Evolutionary conservation across 2,329 filamentous ascomycete genomes (phyloP).

Genomic region (Xylariaceae sp.): DNA sequence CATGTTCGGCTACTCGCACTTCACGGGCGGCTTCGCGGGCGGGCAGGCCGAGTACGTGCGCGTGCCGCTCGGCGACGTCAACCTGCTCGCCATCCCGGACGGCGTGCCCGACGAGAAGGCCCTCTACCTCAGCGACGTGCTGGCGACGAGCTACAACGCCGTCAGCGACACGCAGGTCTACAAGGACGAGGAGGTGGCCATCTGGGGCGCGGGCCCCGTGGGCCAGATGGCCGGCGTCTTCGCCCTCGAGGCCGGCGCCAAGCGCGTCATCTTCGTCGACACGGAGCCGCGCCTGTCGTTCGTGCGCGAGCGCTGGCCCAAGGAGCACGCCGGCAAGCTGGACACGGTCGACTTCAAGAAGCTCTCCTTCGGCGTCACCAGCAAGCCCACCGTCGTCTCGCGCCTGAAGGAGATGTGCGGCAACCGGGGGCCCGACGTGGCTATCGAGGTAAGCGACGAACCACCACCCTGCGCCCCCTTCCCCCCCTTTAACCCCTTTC

Average conservation of each 20-base stretch:
- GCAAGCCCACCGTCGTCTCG: constrained; percentile 56
- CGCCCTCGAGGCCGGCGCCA: constrained; percentile 64
- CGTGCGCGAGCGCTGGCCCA: constrained; percentile 54
- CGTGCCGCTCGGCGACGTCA: constrained; percentile 73
- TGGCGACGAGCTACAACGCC: constrained; percentile 71
- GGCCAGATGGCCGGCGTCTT: constrained; percentile 79
- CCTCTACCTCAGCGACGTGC: constrained; percentile 73
- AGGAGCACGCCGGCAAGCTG: constrained; percentile 42
- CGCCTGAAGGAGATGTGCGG: constrained; percentile 66
- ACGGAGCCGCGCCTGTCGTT: constrained; percentile 62
- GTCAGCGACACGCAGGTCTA: constrained; percentile 81
- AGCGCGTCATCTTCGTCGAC: constrained; percentile 72
- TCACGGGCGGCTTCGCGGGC: constrained; percentile 80
- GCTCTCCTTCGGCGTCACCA: constrained; percentile 49
- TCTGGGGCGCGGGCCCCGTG: constrained; percentile 81
- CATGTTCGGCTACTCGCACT: constrained; percentile 61
- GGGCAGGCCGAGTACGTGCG: constrained; percentile 83
- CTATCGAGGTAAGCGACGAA: constrained; percentile 35
- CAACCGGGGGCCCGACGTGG: constrained; percentile 66
- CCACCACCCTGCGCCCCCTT: too few relatives aligned
- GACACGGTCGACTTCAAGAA: constrained; percentile 62
- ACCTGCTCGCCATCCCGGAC: constrained; percentile 71
- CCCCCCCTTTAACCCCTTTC: too few relatives aligned
- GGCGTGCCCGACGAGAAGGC: constrained; percentile 78
- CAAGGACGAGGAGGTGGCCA: constrained; percentile 66